Conservation (phyloP, 495 filamentous ascomycete species). For the Sabuloglossum arenarium region DNA sequence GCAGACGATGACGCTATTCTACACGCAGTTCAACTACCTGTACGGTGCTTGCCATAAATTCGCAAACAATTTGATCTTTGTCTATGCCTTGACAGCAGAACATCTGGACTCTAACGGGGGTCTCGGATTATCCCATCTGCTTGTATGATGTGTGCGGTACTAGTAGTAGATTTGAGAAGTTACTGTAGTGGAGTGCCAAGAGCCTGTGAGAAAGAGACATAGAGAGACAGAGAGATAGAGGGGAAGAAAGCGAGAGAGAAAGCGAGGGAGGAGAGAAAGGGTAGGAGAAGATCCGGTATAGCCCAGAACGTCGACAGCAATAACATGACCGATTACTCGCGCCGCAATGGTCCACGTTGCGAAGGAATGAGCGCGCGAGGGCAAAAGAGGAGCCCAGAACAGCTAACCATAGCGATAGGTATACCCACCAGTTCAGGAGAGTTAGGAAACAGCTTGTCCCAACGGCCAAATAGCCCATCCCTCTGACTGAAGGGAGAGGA, state of each 20-base stretch:
- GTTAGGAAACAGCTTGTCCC: too few relatives aligned
- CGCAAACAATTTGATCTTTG: too few relatives aligned
- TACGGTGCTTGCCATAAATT: too few relatives aligned
- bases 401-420: too few relatives aligned
- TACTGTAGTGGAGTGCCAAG: neutral
- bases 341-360: neutral
- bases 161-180: slow-evolving; percentile 1
- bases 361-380: neutral
- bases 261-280: neutral
- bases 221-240: neutral
- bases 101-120: too few relatives aligned
- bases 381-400: neutral
- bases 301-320: neutral
- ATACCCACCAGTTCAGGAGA: too few relatives aligned
- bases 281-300: neutral
- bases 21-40: too few relatives aligned
- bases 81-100: too few relatives aligned
- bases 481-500: neutral
- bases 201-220: neutral
- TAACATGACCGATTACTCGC: neutral
- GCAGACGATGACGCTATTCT: too few relatives aligned
- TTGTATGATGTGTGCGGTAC: neutral
- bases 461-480: neutral
- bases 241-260: neutral
- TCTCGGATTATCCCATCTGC: neutral